Conservation (phyloP, 192 early-diverging fungal genomes). For the Linderina pennispora region DNA sequence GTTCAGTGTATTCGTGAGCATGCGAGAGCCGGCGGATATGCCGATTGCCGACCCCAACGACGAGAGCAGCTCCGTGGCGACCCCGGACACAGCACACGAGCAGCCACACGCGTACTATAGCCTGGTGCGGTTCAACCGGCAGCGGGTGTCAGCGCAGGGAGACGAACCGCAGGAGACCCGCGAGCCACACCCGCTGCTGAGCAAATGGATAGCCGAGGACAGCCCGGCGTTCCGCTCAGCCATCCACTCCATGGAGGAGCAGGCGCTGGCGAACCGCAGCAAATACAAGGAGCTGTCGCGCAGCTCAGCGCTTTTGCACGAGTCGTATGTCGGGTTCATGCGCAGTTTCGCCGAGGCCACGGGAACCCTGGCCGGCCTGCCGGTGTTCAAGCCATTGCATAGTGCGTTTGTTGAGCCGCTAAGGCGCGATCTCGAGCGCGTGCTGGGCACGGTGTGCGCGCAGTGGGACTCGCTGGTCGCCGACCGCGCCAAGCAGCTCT, state of each 20-base stretch:
- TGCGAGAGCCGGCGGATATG: too few species aligned
- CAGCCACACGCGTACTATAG: too few species aligned
- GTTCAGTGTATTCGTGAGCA: too few species aligned
- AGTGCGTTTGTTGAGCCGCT: conserved; percentile 20
- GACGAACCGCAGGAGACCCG: too few species aligned
- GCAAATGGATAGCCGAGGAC: conserved; percentile 37
- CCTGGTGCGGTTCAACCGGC: too few species aligned
- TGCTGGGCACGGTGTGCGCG: conserved; percentile 31
- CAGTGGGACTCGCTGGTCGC: conserved; percentile 41
- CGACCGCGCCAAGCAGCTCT: conserved; percentile 13
- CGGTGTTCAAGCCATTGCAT: conserved; percentile 21
- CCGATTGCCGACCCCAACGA: too few species aligned
- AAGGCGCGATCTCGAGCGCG: conserved; percentile 19
- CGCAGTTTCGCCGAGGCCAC: conserved; percentile 15
- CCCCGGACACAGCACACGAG: too few species aligned
- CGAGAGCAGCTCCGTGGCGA: too few species aligned
- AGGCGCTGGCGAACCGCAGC: conserved; percentile 17
- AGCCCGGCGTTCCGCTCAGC: conserved; percentile 33
- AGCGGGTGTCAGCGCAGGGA: too few species aligned
- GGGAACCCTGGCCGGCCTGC: conserved; percentile 6
- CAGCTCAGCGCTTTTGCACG: conserved; percentile 19
- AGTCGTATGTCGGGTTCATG: conserved; percentile 34
- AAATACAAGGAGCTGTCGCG: conserved; percentile 32
- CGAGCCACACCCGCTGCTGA: conserved; percentile 40
- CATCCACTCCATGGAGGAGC: conserved; percentile 28